Evolutionary conservation across 108 stramenopile genomes (phyloP), one percentile per base, ranked within the genome.

Genomic region (Nitzschia sp.): DNA sequence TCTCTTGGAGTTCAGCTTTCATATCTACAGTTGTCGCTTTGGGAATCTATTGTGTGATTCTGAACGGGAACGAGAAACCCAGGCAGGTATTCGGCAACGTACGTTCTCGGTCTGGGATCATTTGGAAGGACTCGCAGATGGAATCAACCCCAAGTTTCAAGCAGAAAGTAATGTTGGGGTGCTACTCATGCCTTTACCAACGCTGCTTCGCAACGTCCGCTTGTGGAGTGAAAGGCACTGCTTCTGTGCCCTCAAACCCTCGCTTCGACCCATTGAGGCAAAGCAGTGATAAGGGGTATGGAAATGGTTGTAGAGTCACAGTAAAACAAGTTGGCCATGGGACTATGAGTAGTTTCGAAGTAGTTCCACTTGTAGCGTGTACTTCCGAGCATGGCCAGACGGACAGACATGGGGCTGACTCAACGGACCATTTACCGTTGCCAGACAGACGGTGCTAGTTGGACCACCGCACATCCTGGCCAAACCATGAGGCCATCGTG

Each of bases 31-130:
- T 19, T 93, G 96, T 61, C 89, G 92, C 8, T 97, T 95, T 77
- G 98, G 98, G 17, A 96, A 87, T 22, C 79, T 98, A 58, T 78
- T 98, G 56, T 95, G 93, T 69, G 94, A 98, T 73, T 86, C 82
- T 43, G 94, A 97, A 72, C 67, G 77, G 42, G 92, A 96, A 57
- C 82, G 96, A 22, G 93, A 94, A 67, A 53, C 83, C 20, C 73
- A 80, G 51, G 93, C 90, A 14, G 79, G 80, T 20, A 88, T 90
- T 59, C 87, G 90, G 10, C 87, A 91, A 61, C 69, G 93, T 43
- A 94, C 93, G 6, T 83, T 82, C 50, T 91, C 85, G 15, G 51
- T 94, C 15, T 94, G 93, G 93, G 93, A 94, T 41, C 83, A 87
- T 51, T 79, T 94, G 43, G 88, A 94, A 20, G 73, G 21, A 10